Evolutionary conservation across 2,329 filamentous ascomycete genomes (phyloP).

Genomic region (Fusarium solani-melongenae): DNA sequence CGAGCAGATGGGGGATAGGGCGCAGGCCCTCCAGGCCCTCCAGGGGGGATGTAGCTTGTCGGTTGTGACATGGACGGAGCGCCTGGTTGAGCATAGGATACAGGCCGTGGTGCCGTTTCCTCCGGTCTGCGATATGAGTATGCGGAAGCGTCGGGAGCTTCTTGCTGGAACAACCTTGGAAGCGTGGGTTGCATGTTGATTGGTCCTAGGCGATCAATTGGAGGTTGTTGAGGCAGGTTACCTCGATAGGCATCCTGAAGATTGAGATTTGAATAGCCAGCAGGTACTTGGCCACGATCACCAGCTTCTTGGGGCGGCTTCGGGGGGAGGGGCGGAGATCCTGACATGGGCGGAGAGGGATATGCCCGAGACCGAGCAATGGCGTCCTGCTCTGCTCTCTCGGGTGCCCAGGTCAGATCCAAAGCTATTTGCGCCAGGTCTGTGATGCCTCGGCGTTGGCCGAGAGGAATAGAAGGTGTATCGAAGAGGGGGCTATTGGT

Average conservation of each 20-base stretch:
- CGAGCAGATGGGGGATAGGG: slow-evolving; percentile 44
- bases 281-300: slow-evolving; percentile 61
- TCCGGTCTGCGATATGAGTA: slow-evolving; percentile 44
- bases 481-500: slow-evolving; percentile 57
- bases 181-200: slow-evolving; percentile 39
- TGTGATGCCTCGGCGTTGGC: slow-evolving; percentile 68
- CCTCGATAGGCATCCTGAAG: slow-evolving; percentile 63
- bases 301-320: slow-evolving; percentile 68
- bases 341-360: slow-evolving; percentile 80
- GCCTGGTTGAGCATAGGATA: slow-evolving; percentile 40
- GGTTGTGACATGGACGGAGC: slow-evolving; percentile 30
- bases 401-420: slow-evolving; percentile 56
- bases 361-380: slow-evolving; percentile 70
- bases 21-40: slow-evolving; percentile 25
- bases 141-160: slow-evolving; percentile 33
- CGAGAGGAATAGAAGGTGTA: slow-evolving; percentile 59
- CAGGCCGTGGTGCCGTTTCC: slow-evolving; percentile 37
- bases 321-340: slow-evolving; percentile 70
- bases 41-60: slow-evolving; percentile 36
- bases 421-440: slow-evolving; percentile 66
- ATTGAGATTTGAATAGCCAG: slow-evolving; percentile 56
- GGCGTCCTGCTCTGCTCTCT: slow-evolving; percentile 62
- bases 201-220: slow-evolving; percentile 38
- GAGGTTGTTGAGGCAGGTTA: slow-evolving; percentile 43
- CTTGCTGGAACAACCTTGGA: slow-evolving; percentile 45